Conservation (phyloP, 768 basidiomycete species). For the Pulveroboletus sp. region DNA sequence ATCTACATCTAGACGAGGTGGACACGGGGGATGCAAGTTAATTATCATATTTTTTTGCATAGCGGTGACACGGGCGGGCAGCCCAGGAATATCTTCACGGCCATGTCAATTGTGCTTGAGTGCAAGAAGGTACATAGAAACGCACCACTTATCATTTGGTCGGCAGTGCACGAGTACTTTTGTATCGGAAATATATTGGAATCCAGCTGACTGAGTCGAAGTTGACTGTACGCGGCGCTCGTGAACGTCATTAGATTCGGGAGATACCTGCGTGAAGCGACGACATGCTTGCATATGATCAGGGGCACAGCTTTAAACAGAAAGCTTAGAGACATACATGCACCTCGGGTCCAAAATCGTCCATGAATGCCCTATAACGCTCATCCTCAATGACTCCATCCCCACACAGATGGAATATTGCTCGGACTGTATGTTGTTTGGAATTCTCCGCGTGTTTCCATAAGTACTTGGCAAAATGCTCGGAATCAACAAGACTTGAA, state of each 20-base stretch:
- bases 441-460: constrained; percentile 38
- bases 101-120: not conserved
- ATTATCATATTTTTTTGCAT: constrained; percentile 42
- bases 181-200: constrained; percentile 67
- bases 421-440: constrained; percentile 41
- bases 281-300: constrained; percentile 54
- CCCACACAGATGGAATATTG: constrained; percentile 70
- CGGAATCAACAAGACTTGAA: constrained; percentile 42
- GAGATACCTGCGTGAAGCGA: constrained; percentile 60
- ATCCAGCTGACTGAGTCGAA: constrained; percentile 70
- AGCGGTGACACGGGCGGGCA: constrained; percentile 43
- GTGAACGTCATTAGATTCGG: constrained; percentile 71
- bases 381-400: constrained; percentile 63
- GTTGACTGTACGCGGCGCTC: constrained; percentile 64
- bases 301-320: not conserved
- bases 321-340: constrained; percentile 44
- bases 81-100: constrained; percentile 32
- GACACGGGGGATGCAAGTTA: constrained; percentile 43
- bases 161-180: constrained; percentile 42
- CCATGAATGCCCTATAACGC: constrained; percentile 70
- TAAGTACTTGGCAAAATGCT: constrained; percentile 46
- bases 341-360: constrained; percentile 51
- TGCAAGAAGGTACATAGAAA: not conserved
- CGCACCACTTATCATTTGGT: constrained; percentile 36
- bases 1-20: constrained; percentile 35